Evolutionary conservation across 495 filamentous ascomycete species (phyloP).

Genomic region (Endocarpon pusillum): DNA sequence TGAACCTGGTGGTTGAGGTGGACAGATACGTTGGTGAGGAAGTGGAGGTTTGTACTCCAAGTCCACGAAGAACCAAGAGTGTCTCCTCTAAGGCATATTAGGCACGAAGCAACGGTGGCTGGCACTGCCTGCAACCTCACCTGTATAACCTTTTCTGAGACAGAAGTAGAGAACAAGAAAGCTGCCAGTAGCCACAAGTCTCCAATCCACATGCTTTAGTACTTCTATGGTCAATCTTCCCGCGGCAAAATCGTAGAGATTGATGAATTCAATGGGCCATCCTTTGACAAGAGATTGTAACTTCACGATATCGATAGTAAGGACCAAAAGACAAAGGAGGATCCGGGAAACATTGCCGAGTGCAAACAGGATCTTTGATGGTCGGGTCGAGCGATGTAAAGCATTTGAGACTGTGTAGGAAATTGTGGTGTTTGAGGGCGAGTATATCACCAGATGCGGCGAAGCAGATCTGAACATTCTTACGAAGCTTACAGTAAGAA

Average conservation of each 20-base stretch:
- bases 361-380: slow-evolving; percentile 35
- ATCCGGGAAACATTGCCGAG: slow-evolving; percentile 32
- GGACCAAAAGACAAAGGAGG: slow-evolving; percentile 22
- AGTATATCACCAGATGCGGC: neutral
- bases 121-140: slow-evolving; percentile 1
- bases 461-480: slow-evolving; percentile 1
- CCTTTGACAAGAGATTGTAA: slow-evolving; percentile 15
- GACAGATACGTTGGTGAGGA: slow-evolving; percentile 45
- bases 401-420: slow-evolving; percentile 73
- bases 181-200: no score
- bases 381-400: slow-evolving; percentile 34
- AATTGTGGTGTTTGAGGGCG: slow-evolving; percentile 71
- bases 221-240: no score
- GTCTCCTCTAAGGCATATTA: slow-evolving; percentile 55
- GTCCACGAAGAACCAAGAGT: slow-evolving; percentile 68
- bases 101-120: slow-evolving; percentile 5
- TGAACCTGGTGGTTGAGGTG: slow-evolving; percentile 63
- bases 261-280: no score
- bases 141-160: no score
- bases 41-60: slow-evolving; percentile 81
- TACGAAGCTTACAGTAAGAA: slow-evolving; percentile 3
- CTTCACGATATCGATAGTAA: slow-evolving; percentile 25
- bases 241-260: slow-evolving; percentile 14
- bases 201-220: no score
- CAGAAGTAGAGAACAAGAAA: no score